Base-by-base conservation (phyloP, 2,329 filamentous ascomycete genomes). In the Teratosphaeriaceae sp. region DNA sequence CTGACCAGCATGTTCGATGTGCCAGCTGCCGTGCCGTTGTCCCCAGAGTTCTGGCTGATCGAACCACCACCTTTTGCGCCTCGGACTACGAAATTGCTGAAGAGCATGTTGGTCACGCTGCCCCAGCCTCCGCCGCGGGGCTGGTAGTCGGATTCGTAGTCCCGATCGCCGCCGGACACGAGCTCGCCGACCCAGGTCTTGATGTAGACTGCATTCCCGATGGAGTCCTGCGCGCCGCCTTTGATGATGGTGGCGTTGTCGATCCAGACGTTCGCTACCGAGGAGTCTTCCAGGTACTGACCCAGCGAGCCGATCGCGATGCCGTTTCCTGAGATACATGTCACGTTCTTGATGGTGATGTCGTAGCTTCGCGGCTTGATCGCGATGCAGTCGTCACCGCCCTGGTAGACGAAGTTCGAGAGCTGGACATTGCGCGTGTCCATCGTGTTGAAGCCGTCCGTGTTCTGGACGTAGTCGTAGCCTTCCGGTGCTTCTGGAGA, bases 351-450 rank as follows among this genome's bases (percentile, higher is more conserved):
- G 43, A 72, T 61, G 26, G 66, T 62, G 47, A 75, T 70, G 52
- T 82, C 79, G 61, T 78, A 72, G 44, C 78, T 79, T 62, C 83
- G 71, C 31, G 74, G 69, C 63, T 84, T 86, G 47, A 72, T 69
- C 30, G 74, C 73, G 20, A 79, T 73, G 61, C 83, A 87, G 43
- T 75, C 65, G 56, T 73, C 82, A 53, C 79, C 74, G 8, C 75
- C 75, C 60, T 76, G 72, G 51, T 75, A 78, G 5, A 65, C 59
- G 40, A 78, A 69, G 45, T 75, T 74, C 3, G 61, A 69, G 4
- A 78, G 63, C 5, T 57, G 59, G 36, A 78, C 61, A 46, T 78
- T 74, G 7, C 61, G 51, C 1, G 65, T 66, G 48, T 78, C 74
- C 73, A 78, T 76, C 0, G 75, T 78, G 49, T 78, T 20, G 33